These are phyloP conservation scores for Hymenoscyphus salicellus DNA, from an alignment of 2,329 filamentous ascomycete genomes.

Conservation along the genomic window DNA sequence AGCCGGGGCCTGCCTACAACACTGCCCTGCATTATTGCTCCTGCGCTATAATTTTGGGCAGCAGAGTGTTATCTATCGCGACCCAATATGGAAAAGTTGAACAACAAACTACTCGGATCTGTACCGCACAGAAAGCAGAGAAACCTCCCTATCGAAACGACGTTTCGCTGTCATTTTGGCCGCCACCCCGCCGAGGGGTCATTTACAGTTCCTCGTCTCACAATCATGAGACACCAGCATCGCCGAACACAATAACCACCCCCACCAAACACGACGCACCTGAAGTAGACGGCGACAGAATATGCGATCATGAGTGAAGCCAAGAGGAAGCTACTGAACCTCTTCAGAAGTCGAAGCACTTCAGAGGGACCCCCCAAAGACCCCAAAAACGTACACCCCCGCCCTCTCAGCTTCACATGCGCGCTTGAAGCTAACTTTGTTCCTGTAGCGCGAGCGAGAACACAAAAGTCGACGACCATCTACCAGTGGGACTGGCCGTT, in stretches of 20 bases:
- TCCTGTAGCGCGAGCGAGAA: conserved; percentile 27
- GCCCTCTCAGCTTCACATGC: conserved; percentile 11
- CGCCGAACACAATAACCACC: background rate
- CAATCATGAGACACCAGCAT: background rate
- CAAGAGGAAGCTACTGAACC: conserved; percentile 34
- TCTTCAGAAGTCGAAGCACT: conserved; percentile 50
- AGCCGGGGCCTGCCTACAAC: background rate
- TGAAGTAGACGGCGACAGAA: conserved; percentile 5
- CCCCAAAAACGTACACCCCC: conserved; percentile 32
- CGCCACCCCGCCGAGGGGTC: conserved; percentile 1
- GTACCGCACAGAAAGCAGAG: background rate
- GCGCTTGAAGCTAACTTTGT: conserved; percentile 4
- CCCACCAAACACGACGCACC: background rate
- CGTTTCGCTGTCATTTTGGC: background rate
- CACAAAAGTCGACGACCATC: conserved; percentile 18
- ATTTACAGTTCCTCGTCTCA: background rate
- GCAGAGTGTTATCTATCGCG: background rate
- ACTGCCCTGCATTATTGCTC: background rate
- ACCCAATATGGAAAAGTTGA: background rate
- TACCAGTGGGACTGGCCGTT: background rate
- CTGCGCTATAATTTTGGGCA: background rate
- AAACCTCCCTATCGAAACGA: background rate
- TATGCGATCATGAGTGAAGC: conserved; percentile 29
- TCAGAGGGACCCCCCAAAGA: conserved; percentile 39
- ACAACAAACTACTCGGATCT: background rate